These are phyloP conservation scores for sorghum (Sorghum bicolor) DNA, from an alignment of 176 grass and related monocot genomes.

Conservation along the genomic window Sorghum_bicolor_NCBIv3 NC_012870.2:58370001-58370500, in stretches of 20 bases:
- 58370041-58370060: slow-evolving; percentile 76
- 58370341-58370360: slow-evolving; percentile 76
- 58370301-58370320: slow-evolving; percentile 23
- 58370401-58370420: slow-evolving; percentile 90
- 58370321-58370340: slow-evolving; percentile 52
- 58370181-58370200: slow-evolving; percentile 87
- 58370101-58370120: slow-evolving; percentile 93
- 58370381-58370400: slow-evolving; percentile 97
- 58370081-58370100: slow-evolving; percentile 92
- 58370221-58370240: slow-evolving; percentile 24
- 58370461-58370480: slow-evolving; percentile 80
- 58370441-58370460: slow-evolving; percentile 95
- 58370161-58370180: slow-evolving; percentile 73
- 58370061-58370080: slow-evolving; percentile 97
- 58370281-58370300: slow-evolving; percentile 20
- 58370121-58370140: slow-evolving; percentile 92
- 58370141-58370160: slow-evolving; percentile 93
- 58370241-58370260: slow-evolving; percentile 30
- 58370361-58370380: slow-evolving; percentile 86
- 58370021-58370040: slow-evolving; percentile 71
- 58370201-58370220: slow-evolving; percentile 35
- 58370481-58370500: slow-evolving; percentile 97
- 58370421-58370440: slow-evolving; percentile 90
- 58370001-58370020: slow-evolving; percentile 30
- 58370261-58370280: slow-evolving; percentile 37